phyloP scores from a whole-genome alignment of 352 stramenopile genomes.

The Pythium phragmiticola region DNA sequence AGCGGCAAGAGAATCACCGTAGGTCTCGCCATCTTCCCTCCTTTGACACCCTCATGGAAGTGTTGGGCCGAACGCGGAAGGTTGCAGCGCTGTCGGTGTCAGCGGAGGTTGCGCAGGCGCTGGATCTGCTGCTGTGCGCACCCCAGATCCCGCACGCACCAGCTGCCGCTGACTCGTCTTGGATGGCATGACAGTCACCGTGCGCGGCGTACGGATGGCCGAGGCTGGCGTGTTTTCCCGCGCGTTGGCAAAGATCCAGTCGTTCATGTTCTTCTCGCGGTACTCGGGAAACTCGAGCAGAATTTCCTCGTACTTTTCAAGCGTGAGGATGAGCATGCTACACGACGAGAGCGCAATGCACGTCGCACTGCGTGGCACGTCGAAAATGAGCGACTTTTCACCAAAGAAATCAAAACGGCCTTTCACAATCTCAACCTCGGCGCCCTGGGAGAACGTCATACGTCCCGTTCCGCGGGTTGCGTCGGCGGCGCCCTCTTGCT shows the following conservation, averaged over 20 bases:
- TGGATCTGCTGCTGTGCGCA: too few species aligned
- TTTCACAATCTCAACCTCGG: slow-evolving; percentile 38
- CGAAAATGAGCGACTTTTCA: slow-evolving; percentile 45
- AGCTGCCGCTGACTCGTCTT: neutral
- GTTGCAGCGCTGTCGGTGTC: too few species aligned
- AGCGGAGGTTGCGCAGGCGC: too few species aligned
- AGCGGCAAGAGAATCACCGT: too few species aligned
- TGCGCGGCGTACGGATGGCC: slow-evolving; percentile 8
- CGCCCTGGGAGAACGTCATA: slow-evolving; percentile 10
- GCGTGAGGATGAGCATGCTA: slow-evolving; percentile 44
- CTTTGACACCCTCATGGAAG: too few species aligned
- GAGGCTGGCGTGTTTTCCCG: slow-evolving; percentile 21
- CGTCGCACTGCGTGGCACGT: slow-evolving; percentile 40
- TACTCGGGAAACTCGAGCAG: slow-evolving; percentile 51
- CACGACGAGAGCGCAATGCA: slow-evolving; percentile 44
- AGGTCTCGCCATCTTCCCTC: too few species aligned
- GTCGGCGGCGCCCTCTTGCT: too few species aligned
- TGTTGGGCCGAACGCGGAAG: too few species aligned
- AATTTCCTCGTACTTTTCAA: slow-evolving; percentile 44
- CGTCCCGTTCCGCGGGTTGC: neutral
- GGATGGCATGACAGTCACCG: neutral
- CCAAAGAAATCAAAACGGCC: slow-evolving; percentile 46
- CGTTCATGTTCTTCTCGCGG: slow-evolving; percentile 42
- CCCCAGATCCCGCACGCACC: too few species aligned
- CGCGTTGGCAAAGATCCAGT: slow-evolving; percentile 39